A percentile compares a stretch with the other conserved stretches of the same genome.
These are phyloP conservation scores for Pleurozium schreberi DNA, from an alignment of 225 moss, liverwort and hornwort genomes.

Conservation along the genomic window DNA sequence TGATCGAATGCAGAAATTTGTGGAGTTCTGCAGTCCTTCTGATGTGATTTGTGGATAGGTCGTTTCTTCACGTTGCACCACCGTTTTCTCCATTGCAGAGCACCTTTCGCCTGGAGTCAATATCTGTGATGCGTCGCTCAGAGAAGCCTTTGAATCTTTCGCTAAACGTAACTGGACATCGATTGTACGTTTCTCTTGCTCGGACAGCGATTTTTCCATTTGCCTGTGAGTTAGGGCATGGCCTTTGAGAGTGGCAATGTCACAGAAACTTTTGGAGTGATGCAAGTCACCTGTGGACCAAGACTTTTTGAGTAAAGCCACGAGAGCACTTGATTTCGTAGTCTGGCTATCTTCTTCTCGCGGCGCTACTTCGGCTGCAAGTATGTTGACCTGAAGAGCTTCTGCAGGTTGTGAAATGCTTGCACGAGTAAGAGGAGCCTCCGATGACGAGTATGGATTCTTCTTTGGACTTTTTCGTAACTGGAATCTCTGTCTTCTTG, in stretches of 20 bases:
- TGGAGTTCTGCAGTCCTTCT: not conserved
- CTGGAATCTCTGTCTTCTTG: not conserved
- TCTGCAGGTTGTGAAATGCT: conserved; percentile 9
- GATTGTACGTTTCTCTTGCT: not conserved
- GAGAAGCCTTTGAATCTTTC: not conserved
- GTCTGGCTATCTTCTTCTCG: not conserved
- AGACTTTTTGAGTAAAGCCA: conserved; percentile 2
- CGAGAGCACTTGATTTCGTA: not conserved
- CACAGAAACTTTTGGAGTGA: conserved; percentile 10
- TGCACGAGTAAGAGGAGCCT: not conserved
- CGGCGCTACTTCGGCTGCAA: not conserved
- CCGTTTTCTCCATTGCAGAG: not conserved
- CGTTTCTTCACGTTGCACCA: not conserved
- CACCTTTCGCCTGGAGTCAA: not conserved
- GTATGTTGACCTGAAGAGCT: not conserved
- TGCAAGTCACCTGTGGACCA: conserved; percentile 18
- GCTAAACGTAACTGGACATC: not conserved
- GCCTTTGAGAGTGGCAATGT: conserved; percentile 5
- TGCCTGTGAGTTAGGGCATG: not conserved
- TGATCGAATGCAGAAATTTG: not conserved
- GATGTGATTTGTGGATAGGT: not conserved
- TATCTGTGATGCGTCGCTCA: not conserved
- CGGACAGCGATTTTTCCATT: not conserved
- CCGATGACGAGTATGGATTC: not conserved
- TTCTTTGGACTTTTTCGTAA: not conserved